Percentiles rank a stretch among this genome's conserved stretches.
Evolutionary conservation across 305 asterid genomes (phyloP).

Genomic region (Withania somnifera): DNA sequence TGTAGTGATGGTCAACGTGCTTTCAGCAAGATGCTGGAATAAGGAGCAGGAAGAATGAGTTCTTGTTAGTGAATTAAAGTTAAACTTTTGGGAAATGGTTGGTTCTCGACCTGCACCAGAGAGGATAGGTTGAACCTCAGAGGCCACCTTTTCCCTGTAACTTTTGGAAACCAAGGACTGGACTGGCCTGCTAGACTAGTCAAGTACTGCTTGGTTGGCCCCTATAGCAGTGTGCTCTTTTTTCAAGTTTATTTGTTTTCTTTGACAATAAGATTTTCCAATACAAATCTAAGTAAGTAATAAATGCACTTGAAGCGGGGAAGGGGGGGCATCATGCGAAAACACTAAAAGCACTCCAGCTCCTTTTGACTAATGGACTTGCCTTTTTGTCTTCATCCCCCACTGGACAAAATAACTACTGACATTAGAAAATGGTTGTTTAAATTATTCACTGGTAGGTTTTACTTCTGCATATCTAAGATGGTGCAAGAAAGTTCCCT

Average conservation of each 20-base stretch:
- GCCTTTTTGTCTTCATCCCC: neutral
- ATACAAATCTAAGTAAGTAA: neutral
- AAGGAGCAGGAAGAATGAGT: neutral
- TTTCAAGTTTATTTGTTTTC: neutral
- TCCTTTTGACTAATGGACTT: neutral
- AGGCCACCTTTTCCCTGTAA: neutral
- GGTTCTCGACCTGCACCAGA: neutral
- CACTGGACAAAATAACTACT: neutral
- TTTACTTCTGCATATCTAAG: neutral
- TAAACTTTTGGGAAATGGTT: neutral
- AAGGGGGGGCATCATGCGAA: neutral
- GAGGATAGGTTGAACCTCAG: neutral
- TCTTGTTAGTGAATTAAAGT: neutral
- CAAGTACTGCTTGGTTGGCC: neutral
- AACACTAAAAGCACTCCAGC: neutral
- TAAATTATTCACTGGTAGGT: neutral
- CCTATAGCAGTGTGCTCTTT: neutral
- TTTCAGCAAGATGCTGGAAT: neutral
- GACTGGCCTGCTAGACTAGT: neutral
- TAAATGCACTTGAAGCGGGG: neutral
- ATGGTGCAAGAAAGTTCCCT: neutral
- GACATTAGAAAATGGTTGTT: neutral
- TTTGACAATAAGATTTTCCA: neutral
- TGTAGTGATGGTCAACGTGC: neutral
- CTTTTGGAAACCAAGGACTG: neutral